phyloP scores from a whole-genome alignment of 192 early-diverging fungal genomes.

The Coemansia sp. region DNA sequence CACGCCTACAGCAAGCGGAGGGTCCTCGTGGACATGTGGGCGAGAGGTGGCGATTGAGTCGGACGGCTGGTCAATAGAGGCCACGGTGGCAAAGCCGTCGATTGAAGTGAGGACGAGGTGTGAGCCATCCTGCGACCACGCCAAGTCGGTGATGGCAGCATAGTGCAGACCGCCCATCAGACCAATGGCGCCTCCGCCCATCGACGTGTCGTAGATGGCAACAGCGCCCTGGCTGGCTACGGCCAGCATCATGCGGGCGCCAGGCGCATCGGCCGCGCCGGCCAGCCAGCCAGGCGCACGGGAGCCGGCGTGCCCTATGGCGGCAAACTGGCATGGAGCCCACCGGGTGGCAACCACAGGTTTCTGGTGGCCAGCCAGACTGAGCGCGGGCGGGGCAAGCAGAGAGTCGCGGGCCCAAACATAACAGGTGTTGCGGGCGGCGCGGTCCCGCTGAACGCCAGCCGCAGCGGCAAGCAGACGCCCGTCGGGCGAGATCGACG shows the following conservation, averaged over 20 bases:
- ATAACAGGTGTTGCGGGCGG: conserved; percentile 58
- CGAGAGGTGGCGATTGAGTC: conserved; percentile 8
- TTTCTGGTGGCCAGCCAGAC: conserved; percentile 66
- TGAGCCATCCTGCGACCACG: conserved; percentile 78
- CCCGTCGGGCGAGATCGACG: conserved; percentile 85
- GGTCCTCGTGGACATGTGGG: conserved; percentile 4
- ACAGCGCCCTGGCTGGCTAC: conserved; percentile 81
- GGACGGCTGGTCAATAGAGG: conserved; percentile 60
- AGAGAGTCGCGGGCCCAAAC: conserved; percentile 63
- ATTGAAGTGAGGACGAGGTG: conserved; percentile 71
- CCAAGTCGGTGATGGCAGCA: conserved; percentile 81
- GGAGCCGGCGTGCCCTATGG: neutral
- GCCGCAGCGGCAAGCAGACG: conserved; percentile 75
- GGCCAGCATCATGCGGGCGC: conserved; percentile 82
- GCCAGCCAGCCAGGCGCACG: conserved; percentile 4
- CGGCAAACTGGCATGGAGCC: conserved; percentile 40
- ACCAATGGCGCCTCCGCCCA: conserved; percentile 59
- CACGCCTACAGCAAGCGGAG: neutral
- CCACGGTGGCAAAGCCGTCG: conserved; percentile 83
- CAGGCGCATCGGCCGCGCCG: conserved; percentile 50
- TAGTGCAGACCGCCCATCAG: conserved; percentile 79
- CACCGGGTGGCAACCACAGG: conserved; percentile 77
- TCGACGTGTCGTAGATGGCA: conserved; percentile 83
- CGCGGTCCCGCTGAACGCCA: conserved; percentile 55
- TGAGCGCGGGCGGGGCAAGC: conserved; percentile 60